Base-by-base conservation (phyloP, 805 yeast genomes). In the Candida easanensis region DNA sequence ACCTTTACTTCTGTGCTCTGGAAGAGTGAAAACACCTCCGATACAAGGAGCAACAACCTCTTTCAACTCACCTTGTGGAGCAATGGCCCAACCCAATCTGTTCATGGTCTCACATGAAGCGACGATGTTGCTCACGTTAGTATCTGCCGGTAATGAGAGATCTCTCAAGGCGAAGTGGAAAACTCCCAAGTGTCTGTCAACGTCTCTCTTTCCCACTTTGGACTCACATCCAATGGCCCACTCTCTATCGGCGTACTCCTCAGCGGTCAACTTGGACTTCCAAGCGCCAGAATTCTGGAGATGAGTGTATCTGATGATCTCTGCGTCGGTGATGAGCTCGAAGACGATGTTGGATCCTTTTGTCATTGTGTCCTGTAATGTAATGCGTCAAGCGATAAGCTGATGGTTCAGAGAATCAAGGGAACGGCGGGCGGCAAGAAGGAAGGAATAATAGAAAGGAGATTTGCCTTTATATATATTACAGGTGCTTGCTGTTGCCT, bases 11-110 rank as follows among this genome's bases (percentile, higher is more conserved):
- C 89, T 71, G 50, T 65, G 62, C 33, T 67, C 52, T 14, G 63
- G 59, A 6, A 71, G 60, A 0, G 86, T 80, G 56, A 63, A 81
- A 1, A 82, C 88, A 10, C 81, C 77, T 19, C 87, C 88, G 44
- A 82, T 61, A 42, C 78, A 61, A 38, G 70, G 61, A n/a, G 64
- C 48, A 5, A 66, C 45, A 4, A 62, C 55, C 10, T 66, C 62
- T 19, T 55, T 58, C 18, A 65, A 38, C 5, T 51, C 50, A 1
- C 62, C 63, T 18, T 25, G 52, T 1, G 64, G 61, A 19, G 51
- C 45, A 9, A 59, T 49, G 21, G 55, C 55, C 56, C 63, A 68
- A 0, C 64, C 70, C 5, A 58, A 50, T 44, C 73, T 60, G 45
- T 66, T 64, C 46, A 69, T 47, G 3, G 73, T 65, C 47, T 70